Evolutionary conservation across 352 stramenopile genomes (phyloP), one percentile per base, ranked within the genome.

Genomic region (Phytopythium aichiense): DNA sequence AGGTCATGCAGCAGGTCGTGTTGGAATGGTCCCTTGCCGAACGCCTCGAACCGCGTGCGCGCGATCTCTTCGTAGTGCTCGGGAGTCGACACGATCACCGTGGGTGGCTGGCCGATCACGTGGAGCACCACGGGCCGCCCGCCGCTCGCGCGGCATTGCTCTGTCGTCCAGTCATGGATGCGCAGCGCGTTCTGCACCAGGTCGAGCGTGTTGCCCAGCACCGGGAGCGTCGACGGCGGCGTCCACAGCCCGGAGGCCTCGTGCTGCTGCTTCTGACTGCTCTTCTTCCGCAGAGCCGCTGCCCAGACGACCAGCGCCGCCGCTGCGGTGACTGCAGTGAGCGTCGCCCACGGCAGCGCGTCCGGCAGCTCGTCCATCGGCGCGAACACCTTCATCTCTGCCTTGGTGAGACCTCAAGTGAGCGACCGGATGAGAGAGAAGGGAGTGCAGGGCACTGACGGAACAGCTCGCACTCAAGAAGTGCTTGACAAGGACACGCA

Each of bases 161-260:
- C 64, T 16, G 45, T 25, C 11, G 53, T 37, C 58, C 58, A 65
- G 37, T 69, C 64, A 30, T 66, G 45, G 42, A 69, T 61, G 20
- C 40, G 51, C 18, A 25, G 2, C 7, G n/a, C 31, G 42, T 72
- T 66, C 28, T 54, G 28, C 55, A 61, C 30, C 12, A 68, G 20
- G 49, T 73, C 64, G 28, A 73, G 54, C 33, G 60, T 70, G 45
- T 71, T 71, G 43, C 64, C 64, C 37, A 73, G 48, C 16, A 71
- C 23, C 38, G 67, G 67, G 5, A 73, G 57, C 60, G 67, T 73
- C 18, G 53, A 61, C 0, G 45, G 45, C 22, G 45, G 45, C 45
- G 22, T 7, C 45, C 45, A 51, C 8, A 33, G 22, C 22, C 1
- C 22, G 8, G 45, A 31, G 6, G 6, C 45, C 12, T 49, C 42